These are phyloP conservation scores for Theileria parva DNA, from an alignment of 169 alveolate species.

Conservation along the genomic window DNA sequence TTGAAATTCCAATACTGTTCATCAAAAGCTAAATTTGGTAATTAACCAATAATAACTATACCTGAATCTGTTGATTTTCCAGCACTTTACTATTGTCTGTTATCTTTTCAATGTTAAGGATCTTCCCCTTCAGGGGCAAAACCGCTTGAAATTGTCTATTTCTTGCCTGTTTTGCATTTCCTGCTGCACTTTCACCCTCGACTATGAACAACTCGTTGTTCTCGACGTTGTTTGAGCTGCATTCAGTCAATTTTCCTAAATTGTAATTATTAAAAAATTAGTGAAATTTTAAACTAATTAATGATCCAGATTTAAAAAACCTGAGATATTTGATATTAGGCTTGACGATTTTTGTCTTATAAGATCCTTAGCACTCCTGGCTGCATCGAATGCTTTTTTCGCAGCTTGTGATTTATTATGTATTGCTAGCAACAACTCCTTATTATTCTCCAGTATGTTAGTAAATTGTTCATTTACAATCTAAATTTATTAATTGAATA, in stretches of 20 bases:
- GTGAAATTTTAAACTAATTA: conserved; percentile 6
- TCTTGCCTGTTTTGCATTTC: conserved; percentile 83
- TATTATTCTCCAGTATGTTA: conserved; percentile 74
- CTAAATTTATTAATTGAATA: background rate
- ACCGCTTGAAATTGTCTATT: conserved; percentile 81
- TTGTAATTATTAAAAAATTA: background rate
- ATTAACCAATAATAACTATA: background rate
- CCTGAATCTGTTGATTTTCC: conserved; percentile 75
- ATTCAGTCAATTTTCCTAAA: conserved; percentile 79
- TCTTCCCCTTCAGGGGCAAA: conserved; percentile 81
- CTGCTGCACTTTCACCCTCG: conserved; percentile 86
- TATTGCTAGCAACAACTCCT: conserved; percentile 66
- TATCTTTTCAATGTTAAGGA: conserved; percentile 78
- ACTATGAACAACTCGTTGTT: conserved; percentile 78
- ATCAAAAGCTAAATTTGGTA: conserved; percentile 24
- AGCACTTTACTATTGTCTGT: conserved; percentile 66
- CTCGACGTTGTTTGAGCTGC: conserved; percentile 67
- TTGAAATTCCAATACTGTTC: conserved; percentile 45
- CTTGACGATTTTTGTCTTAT: conserved; percentile 72
- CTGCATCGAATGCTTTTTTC: conserved; percentile 76
- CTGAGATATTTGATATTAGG: conserved; percentile 55
- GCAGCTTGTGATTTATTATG: conserved; percentile 76
- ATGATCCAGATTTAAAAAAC: background rate
- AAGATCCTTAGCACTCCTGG: conserved; percentile 77
- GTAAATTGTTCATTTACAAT: conserved; percentile 68